These are phyloP conservation scores for Shiraia sp. DNA, from an alignment of 2,329 filamentous ascomycete genomes.

Conservation along the genomic window DNA sequence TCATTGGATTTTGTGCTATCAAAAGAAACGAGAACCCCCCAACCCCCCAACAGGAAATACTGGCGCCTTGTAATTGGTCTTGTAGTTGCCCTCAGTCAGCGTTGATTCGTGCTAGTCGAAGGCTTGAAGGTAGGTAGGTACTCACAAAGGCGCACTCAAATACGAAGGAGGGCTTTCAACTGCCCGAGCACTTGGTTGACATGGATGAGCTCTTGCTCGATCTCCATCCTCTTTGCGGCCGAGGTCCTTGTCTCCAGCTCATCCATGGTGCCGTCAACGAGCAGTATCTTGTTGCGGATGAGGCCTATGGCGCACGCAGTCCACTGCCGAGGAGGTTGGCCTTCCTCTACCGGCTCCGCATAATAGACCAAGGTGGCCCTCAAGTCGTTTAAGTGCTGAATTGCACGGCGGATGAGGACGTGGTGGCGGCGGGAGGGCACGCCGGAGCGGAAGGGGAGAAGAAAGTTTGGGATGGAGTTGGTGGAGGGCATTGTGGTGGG, in stretches of 20 bases:
- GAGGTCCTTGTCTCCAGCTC: not conserved
- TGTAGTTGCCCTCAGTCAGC: too few species aligned
- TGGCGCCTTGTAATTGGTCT: too few species aligned
- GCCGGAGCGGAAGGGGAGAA: slow-evolving; percentile 1
- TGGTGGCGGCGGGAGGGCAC: slow-evolving; percentile 6
- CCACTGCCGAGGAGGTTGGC: not conserved
- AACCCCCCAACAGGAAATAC: too few species aligned
- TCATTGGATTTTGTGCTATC: too few species aligned
- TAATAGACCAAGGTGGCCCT: not conserved
- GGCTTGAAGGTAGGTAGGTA: too few species aligned
- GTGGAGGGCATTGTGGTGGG: not conserved
- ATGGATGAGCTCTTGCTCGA: not conserved
- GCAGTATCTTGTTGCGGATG: not conserved
- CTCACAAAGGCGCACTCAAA: too few species aligned
- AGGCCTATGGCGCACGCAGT: not conserved
- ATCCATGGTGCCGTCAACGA: not conserved
- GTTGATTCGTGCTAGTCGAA: too few species aligned
- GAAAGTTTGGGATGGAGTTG: not conserved
- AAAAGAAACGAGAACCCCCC: too few species aligned
- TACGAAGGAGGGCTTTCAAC: too few species aligned
- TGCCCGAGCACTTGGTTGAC: too few species aligned
- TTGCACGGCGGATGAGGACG: slow-evolving; percentile 4
- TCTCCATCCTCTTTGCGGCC: not conserved
- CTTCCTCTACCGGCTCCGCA: not conserved
- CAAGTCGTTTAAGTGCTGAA: not conserved